phyloP scores from a whole-genome alignment of 2,329 filamentous ascomycete species.

The Aaosphaeria arxii region DNA sequence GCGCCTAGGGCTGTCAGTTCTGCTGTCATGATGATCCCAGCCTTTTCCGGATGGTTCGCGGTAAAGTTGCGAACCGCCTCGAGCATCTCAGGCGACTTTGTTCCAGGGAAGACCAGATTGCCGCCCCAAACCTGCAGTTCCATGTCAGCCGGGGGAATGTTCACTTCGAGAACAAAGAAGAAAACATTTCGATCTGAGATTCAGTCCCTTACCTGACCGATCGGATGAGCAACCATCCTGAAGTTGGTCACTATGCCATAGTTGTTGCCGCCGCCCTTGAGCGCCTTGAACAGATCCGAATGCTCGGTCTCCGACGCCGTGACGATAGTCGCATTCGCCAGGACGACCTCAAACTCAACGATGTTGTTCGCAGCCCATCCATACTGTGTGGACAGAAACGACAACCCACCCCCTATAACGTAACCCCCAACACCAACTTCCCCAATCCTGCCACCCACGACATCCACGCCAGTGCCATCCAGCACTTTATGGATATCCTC shows the following conservation, averaged over 20 bases:
- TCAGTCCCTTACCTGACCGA: constrained; percentile 13
- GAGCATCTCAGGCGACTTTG: constrained; percentile 32
- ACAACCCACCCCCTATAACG: constrained; percentile 37
- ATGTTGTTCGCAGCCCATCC: constrained; percentile 49
- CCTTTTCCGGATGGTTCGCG: constrained; percentile 57
- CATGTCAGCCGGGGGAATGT: too few relatives aligned
- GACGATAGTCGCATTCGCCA: constrained; percentile 33
- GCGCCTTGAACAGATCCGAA: constrained; percentile 37
- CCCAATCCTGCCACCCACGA: constrained; percentile 39
- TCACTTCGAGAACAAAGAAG: too few relatives aligned
- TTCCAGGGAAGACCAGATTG: constrained; percentile 36
- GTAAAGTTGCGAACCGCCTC: constrained; percentile 51
- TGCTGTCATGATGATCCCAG: constrained; percentile 58
- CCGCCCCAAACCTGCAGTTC: constrained; percentile 43
- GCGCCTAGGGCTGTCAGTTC: constrained; percentile 45
- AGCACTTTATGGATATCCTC: constrained; percentile 10
- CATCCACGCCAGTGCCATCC: constrained; percentile 37
- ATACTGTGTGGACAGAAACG: constrained; percentile 27
- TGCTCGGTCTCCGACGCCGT: constrained; percentile 28
- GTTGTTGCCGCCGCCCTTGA: constrained; percentile 34
- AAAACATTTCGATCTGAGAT: too few relatives aligned
- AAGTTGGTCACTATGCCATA: constrained; percentile 28
- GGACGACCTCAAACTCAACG: constrained; percentile 45
- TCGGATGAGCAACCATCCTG: constrained; percentile 16
- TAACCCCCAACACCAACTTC: constrained; percentile 47